phyloP scores from a whole-genome alignment of 345 rosid genomes.

The Eutrema yunnanense region DNA sequence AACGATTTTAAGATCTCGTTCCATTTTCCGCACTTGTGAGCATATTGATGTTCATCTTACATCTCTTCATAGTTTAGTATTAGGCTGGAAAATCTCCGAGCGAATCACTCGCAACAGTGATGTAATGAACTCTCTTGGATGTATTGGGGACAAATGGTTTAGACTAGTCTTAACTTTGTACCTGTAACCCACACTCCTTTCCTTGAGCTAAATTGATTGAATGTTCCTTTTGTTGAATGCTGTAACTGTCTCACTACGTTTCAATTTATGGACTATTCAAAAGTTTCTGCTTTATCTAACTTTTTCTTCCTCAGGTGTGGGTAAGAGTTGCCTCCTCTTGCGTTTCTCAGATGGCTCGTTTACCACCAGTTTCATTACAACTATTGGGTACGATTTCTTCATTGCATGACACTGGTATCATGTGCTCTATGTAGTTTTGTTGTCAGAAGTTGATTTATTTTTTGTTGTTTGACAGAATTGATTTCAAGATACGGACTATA shows the following conservation, averaged over 20 bases:
- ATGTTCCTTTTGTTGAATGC: background rate
- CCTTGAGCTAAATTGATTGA: too few species aligned
- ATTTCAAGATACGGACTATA: slow-evolving; percentile 93
- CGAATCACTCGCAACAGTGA: background rate
- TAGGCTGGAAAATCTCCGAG: background rate
- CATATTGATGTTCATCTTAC: background rate
- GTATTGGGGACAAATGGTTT: background rate
- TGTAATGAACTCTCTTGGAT: background rate
- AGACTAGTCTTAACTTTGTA: background rate
- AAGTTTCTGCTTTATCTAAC: background rate
- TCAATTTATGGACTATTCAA: background rate
- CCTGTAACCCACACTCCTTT: background rate
- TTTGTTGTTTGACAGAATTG: slow-evolving; percentile 46
- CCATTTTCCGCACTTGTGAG: background rate
- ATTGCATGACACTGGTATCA: background rate
- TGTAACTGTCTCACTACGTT: background rate
- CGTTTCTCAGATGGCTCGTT: slow-evolving; percentile 97
- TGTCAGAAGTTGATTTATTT: background rate
- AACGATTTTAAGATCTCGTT: too few species aligned
- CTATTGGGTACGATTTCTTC: slow-evolving; percentile 56
- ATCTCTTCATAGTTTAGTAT: background rate
- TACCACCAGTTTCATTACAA: slow-evolving; percentile 90
- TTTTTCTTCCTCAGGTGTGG: slow-evolving; percentile 50
- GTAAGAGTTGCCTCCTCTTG: slow-evolving; percentile 90
- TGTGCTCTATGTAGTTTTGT: background rate